These are phyloP conservation scores for Chrysopogon serrulatus DNA, from an alignment of 176 grass and related monocot genomes.

Conservation along the genomic window DNA sequence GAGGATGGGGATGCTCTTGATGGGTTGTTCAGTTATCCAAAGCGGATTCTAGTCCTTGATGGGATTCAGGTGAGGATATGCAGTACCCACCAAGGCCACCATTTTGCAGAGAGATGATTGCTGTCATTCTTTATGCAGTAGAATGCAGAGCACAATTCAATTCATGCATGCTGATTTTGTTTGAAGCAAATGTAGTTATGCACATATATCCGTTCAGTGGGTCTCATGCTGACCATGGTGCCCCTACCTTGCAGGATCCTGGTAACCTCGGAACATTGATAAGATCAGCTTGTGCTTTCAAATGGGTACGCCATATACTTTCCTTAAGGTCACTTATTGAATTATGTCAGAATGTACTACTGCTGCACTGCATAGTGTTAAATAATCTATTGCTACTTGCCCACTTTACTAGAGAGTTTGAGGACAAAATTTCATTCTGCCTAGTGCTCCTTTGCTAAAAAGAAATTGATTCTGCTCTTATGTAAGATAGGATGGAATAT, in stretches of 20 bases:
- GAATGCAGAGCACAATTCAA: not conserved
- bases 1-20: constrained; percentile 17
- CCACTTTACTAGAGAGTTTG: not conserved
- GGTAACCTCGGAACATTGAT: constrained; percentile 91
- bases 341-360: not conserved
- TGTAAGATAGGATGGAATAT: not conserved
- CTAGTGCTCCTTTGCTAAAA: not conserved
- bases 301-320: constrained; percentile 56
- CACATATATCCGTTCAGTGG: not conserved
- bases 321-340: not conserved
- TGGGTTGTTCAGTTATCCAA: constrained; percentile 42
- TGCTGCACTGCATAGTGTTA: not conserved
- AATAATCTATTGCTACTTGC: not conserved
- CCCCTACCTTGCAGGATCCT: constrained; percentile 59
- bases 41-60: constrained; percentile 82
- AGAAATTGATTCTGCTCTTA: not conserved
- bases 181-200: not conserved
- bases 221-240: not conserved
- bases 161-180: not conserved
- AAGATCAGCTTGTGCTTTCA: constrained; percentile 84
- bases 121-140: not conserved
- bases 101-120: not conserved
- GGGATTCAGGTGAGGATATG: constrained; percentile 72
- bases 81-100: not conserved
- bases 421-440: not conserved